Percentiles rank a stretch among this genome's conserved stretches.
These are phyloP conservation scores for Mycena venus DNA, from an alignment of 768 basidiomycete species.

Conservation along the genomic window DNA sequence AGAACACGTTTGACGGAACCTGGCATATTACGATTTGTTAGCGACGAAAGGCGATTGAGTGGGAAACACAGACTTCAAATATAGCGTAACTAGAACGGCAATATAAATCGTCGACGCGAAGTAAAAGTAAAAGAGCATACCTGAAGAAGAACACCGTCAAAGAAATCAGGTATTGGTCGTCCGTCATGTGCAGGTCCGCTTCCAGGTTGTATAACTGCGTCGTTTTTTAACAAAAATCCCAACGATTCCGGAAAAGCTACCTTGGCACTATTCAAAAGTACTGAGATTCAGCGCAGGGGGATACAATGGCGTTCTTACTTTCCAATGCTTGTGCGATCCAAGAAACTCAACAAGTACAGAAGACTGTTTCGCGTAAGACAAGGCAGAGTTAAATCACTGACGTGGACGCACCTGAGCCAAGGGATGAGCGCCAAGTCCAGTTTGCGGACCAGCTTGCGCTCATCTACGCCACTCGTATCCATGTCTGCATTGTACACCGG, in stretches of 20 bases:
- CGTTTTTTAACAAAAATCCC: not conserved
- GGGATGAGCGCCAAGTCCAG: constrained; percentile 71
- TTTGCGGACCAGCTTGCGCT: constrained; percentile 78
- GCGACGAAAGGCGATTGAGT: not conserved
- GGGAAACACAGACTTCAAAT: constrained; percentile 68
- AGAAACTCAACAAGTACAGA: constrained; percentile 74
- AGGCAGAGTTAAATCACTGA: not conserved
- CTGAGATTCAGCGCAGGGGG: constrained; percentile 28
- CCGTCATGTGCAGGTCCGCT: constrained; percentile 68
- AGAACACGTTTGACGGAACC: constrained; percentile 80
- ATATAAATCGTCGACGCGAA: not conserved
- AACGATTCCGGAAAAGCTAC: constrained; percentile 37
- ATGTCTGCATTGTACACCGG: constrained; percentile 61
- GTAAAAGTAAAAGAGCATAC: not conserved
- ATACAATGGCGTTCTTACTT: constrained; percentile 51
- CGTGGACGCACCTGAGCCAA: not conserved
- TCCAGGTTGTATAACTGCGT: constrained; percentile 76
- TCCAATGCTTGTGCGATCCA: constrained; percentile 65
- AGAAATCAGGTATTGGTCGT: constrained; percentile 74
- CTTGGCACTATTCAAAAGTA: constrained; percentile 56
- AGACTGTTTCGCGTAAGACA: constrained; percentile 58
- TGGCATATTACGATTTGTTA: constrained; percentile 29
- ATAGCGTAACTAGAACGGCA: constrained; percentile 65
- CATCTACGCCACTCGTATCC: constrained; percentile 74
- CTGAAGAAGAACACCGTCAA: constrained; percentile 75